Percentiles rank a stretch among this genome's conserved stretches.
Evolutionary conservation across 106 monocot species (phyloP).

Genomic region (Phalaenopsis aphrodite): DNA sequence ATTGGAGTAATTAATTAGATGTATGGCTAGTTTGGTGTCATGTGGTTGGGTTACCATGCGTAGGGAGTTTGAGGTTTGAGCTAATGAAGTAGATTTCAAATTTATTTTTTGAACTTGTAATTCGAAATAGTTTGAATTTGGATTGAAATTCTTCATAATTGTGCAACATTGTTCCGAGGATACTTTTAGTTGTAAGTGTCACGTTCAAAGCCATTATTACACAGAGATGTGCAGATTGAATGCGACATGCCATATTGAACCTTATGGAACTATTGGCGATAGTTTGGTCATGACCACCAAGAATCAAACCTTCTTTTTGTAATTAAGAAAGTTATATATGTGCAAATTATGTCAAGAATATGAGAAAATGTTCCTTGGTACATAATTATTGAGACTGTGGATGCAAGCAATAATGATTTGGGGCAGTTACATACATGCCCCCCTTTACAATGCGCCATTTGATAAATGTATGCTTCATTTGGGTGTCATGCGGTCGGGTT

Average conservation of each 20-base stretch:
- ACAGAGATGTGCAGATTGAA: too few species aligned
- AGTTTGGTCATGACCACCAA: neutral
- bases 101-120: neutral
- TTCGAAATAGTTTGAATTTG: neutral
- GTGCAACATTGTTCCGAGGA: neutral
- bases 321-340: neutral
- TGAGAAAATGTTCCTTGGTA: neutral
- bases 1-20: too few species aligned
- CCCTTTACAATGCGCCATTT: too few species aligned
- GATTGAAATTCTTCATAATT: neutral
- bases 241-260: neutral
- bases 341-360: neutral
- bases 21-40: neutral
- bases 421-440: too few species aligned
- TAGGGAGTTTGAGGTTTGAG: neutral
- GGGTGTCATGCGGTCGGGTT: too few species aligned
- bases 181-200: too few species aligned
- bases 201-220: too few species aligned
- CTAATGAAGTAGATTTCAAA: neutral
- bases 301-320: neutral
- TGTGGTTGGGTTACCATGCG: neutral
- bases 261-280: neutral
- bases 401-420: neutral
- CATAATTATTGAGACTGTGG: neutral
- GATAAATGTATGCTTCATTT: too few species aligned